A percentile compares a stretch with the other conserved stretches of the same genome.
Evolutionary conservation across 192 early-diverging fungal genomes (phyloP).

Genomic region (Coemansia umbellata): DNA sequence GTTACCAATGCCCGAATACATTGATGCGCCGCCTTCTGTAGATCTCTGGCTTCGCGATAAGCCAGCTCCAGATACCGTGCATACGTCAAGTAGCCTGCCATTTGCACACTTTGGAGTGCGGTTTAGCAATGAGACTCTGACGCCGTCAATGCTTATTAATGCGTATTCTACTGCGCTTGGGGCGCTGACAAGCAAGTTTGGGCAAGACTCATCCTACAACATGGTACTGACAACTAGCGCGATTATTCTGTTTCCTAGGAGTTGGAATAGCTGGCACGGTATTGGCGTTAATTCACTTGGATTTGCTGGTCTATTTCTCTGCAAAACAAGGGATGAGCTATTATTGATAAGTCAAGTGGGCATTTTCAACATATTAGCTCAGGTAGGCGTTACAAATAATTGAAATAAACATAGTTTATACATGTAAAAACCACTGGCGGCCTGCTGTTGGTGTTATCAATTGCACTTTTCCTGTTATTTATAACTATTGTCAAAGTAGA

Average conservation of each 20-base stretch:
- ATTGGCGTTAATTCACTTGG: slow-evolving; percentile 63
- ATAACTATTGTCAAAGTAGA: too few species aligned
- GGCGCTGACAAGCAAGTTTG: slow-evolving; percentile 7
- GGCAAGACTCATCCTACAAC: slow-evolving; percentile 52
- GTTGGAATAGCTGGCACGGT: slow-evolving; percentile 25
- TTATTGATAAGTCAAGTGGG: slow-evolving; percentile 40
- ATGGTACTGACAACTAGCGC: slow-evolving; percentile 54
- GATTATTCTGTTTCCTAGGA: slow-evolving; percentile 57
- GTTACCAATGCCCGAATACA: slow-evolving; percentile 49
- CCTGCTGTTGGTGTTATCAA: too few species aligned
- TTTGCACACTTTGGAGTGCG: slow-evolving; percentile 40
- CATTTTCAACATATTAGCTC: slow-evolving; percentile 36
- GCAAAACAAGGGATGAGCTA: slow-evolving; percentile 51
- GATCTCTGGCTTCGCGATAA: slow-evolving; percentile 18
- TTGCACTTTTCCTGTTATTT: too few species aligned
- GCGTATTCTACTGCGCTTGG: slow-evolving; percentile 19
- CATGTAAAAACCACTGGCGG: too few species aligned
- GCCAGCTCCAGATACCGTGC: slow-evolving; percentile 6
- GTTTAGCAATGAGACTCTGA: slow-evolving; percentile 1
- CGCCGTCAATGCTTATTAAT: neutral
- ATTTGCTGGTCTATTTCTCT: slow-evolving; percentile 61
- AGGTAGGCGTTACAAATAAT: slow-evolving; percentile 29
- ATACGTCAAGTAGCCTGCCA: slow-evolving; percentile 18
- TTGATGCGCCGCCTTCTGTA: slow-evolving; percentile 16
- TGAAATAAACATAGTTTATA: neutral